These are phyloP conservation scores for Camelina hispida DNA, from an alignment of 345 rosid genomes.

Conservation along the genomic window DNA sequence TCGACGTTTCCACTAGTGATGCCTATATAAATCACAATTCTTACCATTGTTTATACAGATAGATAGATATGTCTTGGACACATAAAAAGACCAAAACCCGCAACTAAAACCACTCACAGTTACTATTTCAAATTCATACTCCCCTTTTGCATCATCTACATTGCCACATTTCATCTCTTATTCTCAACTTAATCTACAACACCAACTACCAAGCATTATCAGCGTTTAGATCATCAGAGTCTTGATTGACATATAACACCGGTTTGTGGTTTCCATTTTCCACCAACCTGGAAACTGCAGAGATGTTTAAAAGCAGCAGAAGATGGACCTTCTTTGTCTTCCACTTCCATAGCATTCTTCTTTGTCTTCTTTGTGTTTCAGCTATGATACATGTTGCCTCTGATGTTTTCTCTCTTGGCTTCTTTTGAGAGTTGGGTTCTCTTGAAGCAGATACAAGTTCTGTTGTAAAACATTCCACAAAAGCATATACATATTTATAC, in stretches of 20 bases:
- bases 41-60: not conserved
- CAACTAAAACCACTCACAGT: not conserved
- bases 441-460: not conserved
- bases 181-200: conserved; percentile 4
- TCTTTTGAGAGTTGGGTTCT: too few relatives aligned
- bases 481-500: not conserved
- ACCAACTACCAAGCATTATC: not conserved
- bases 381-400: too few relatives aligned
- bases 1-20: conserved; percentile 61
- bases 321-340: conserved; percentile 43
- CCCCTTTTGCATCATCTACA: not conserved
- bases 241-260: too few relatives aligned
- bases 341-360: conserved; percentile 70
- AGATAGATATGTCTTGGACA: not conserved
- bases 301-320: too few relatives aligned
- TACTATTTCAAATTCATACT: not conserved
- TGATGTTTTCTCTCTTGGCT: too few relatives aligned
- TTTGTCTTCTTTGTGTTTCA: conserved; percentile 33
- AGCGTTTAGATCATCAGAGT: not conserved
- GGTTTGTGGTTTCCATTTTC: too few relatives aligned
- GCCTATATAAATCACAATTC: conserved; percentile 54
- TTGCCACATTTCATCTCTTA: conserved; percentile 1
- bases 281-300: too few relatives aligned
- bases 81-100: not conserved
- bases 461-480: not conserved